Percentiles rank a stretch among this genome's conserved stretches.
Conservation (phyloP, 345 rosid species). For the Chamaenerion angustifolium region DNA sequence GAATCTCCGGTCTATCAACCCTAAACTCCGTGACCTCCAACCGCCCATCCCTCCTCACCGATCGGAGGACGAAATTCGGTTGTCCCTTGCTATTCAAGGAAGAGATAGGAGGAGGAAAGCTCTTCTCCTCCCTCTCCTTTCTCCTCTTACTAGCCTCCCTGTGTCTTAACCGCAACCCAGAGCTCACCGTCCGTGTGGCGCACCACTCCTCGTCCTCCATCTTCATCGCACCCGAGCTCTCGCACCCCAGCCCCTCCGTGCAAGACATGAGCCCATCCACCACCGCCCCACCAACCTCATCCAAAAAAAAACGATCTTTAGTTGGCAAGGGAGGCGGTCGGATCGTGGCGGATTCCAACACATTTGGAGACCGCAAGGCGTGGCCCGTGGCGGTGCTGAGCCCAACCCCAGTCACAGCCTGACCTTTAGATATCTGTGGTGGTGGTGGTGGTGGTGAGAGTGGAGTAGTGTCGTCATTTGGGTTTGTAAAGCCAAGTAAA, state of each 20-base stretch:
- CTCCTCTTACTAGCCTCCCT: conserved; percentile 13
- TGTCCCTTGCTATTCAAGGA: conserved; percentile 47
- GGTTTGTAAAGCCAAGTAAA: conserved; percentile 13
- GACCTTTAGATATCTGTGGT: neutral
- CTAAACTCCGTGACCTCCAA: conserved; percentile 50
- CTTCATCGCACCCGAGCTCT: conserved; percentile 54
- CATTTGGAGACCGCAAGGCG: conserved; percentile 13
- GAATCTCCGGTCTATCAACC: conserved; percentile 42
- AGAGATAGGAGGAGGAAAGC: conserved; percentile 55
- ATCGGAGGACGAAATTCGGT: conserved; percentile 42
- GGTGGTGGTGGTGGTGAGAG: neutral
- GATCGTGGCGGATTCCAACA: conserved; percentile 23
- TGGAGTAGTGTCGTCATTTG: conserved; percentile 1
- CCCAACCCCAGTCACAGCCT: conserved; percentile 13
- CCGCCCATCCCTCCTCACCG: conserved; percentile 59
- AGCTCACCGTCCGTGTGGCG: neutral
- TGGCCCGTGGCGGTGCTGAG: conserved; percentile 16
- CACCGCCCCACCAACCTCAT: conserved; percentile 29
- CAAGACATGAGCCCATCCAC: conserved; percentile 50
- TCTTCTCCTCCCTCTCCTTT: conserved; percentile 19
- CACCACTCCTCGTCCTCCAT: conserved; percentile 19
- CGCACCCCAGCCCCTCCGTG: conserved; percentile 81
- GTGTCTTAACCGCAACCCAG: conserved; percentile 14
- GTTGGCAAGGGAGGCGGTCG: neutral
- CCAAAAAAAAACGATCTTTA: conserved; percentile 14